A percentile compares a stretch with the other conserved stretches of the same genome.
phyloP scores from a whole-genome alignment of 495 filamentous ascomycete species.

The Penicillium robsamsonii region DNA sequence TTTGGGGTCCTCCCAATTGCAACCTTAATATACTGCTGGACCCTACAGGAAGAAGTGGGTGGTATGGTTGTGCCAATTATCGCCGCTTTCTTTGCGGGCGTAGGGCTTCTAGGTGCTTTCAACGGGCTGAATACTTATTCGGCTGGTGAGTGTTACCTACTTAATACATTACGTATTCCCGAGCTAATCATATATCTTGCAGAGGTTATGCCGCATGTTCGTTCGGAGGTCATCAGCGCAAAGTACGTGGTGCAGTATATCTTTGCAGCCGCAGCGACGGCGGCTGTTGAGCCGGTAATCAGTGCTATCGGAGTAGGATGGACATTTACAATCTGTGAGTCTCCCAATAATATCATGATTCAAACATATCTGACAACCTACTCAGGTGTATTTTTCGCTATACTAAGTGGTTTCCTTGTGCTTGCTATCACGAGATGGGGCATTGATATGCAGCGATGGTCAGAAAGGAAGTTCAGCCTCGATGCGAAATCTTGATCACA shows the following conservation, averaged over 20 bases:
- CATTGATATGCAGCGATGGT: conserved; percentile 46
- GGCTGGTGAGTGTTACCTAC: conserved; percentile 55
- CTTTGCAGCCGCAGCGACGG: conserved; percentile 63
- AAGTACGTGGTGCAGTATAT: conserved; percentile 73
- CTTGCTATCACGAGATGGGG: conserved; percentile 38
- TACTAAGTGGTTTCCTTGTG: conserved; percentile 36
- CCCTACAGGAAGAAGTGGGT: conserved; percentile 59
- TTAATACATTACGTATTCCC: neutral
- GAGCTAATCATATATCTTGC: neutral
- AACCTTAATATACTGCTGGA: conserved; percentile 70
- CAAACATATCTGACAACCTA: conserved; percentile 4
- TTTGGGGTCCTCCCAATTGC: conserved; percentile 61
- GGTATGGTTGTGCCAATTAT: conserved; percentile 68
- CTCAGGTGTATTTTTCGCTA: conserved; percentile 35
- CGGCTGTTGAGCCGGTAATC: conserved; percentile 63
- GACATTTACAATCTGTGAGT: conserved; percentile 48
- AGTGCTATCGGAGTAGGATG: conserved; percentile 66
- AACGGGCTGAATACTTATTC: conserved; percentile 74
- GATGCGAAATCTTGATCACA: conserved; percentile 17
- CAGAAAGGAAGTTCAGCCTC: conserved; percentile 30
- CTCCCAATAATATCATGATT: neutral
- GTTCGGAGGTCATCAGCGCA: conserved; percentile 66
- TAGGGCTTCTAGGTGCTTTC: conserved; percentile 69
- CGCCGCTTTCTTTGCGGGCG: conserved; percentile 64
- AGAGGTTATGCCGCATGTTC: conserved; percentile 46